phyloP scores from a whole-genome alignment of 2,329 filamentous ascomycete species.

The Blastomyces gilchristii region DNA sequence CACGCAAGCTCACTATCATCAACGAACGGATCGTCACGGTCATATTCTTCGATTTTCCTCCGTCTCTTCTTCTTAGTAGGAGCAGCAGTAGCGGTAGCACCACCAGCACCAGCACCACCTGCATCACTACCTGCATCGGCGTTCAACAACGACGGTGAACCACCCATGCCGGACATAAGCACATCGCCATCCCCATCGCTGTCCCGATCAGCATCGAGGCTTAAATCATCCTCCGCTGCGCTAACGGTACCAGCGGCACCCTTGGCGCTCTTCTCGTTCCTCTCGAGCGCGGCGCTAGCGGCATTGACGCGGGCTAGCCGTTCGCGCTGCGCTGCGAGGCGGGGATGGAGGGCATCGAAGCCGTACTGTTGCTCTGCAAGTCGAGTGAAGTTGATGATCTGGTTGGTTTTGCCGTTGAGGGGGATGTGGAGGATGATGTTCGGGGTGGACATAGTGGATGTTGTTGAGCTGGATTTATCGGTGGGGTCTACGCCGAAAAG shows the following conservation, averaged over 20 bases:
- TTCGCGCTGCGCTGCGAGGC: constrained; percentile 77
- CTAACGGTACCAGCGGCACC: constrained; percentile 58
- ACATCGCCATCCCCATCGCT: constrained; percentile 43
- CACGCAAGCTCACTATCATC: constrained; percentile 92
- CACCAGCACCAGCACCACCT: background rate
- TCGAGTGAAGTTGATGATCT: constrained; percentile 90
- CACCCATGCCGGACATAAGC: constrained; percentile 30
- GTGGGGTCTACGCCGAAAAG: constrained; percentile 46
- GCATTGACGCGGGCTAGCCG: constrained; percentile 80
- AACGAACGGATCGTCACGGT: constrained; percentile 58
- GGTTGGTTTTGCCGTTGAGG: constrained; percentile 70
- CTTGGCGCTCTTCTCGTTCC: constrained; percentile 57
- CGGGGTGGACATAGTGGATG: constrained; percentile 42
- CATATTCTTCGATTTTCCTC: constrained; percentile 58
- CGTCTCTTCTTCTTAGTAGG: constrained; percentile 50
- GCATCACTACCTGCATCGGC: constrained; percentile 51
- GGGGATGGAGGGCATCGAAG: constrained; percentile 85
- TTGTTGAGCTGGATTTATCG: constrained; percentile 35
- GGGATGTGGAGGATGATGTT: constrained; percentile 79
- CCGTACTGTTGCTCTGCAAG: constrained; percentile 90
- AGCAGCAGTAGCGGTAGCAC: background rate
- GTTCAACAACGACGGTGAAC: background rate
- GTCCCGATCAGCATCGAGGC: constrained; percentile 74
- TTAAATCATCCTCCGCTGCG: constrained; percentile 66
- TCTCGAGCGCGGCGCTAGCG: constrained; percentile 74